Evolutionary conservation across 2,329 filamentous ascomycete genomes (phyloP).

Genomic region (Neurospora crassa): DNA sequence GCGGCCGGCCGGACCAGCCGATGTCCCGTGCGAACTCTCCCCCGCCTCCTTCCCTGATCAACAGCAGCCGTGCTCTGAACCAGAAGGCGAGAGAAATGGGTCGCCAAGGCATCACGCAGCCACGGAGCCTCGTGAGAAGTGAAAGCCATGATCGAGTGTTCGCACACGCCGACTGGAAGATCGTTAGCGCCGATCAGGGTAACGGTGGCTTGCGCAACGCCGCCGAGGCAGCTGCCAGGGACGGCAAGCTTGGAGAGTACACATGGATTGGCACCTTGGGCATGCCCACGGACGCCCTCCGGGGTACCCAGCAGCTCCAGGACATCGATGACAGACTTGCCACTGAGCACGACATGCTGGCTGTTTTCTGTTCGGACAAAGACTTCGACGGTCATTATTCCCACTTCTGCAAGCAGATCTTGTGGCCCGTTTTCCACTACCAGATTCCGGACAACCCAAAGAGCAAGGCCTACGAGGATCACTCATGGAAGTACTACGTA

Average conservation of each 20-base stretch:
- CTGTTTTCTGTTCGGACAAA: constrained; percentile 79
- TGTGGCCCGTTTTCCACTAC: constrained; percentile 98
- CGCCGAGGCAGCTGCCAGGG: constrained; percentile 64
- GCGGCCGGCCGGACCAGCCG: constrained; percentile 65
- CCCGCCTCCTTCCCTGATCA: constrained; percentile 66
- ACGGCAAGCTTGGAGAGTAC: constrained; percentile 61
- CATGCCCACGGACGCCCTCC: constrained; percentile 83
- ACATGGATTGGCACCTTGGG: constrained; percentile 90
- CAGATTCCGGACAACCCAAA: constrained; percentile 96
- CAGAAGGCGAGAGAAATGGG: constrained; percentile 49
- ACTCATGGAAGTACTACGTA: constrained; percentile 93
- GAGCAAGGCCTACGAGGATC: constrained; percentile 95
- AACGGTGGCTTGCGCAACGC: constrained; percentile 90
- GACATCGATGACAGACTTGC: constrained; percentile 77
- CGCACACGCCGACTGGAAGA: constrained; percentile 69
- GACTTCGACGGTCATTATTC: constrained; percentile 92
- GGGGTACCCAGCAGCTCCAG: constrained; percentile 62
- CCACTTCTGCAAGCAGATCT: constrained; percentile 94
- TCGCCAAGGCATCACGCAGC: constrained; percentile 48
- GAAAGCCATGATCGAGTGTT: constrained; percentile 62
- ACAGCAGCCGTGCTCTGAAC: constrained; percentile 47
- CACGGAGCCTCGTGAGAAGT: constrained; percentile 40
- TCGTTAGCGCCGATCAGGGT: constrained; percentile 79
- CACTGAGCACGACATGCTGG: constrained; percentile 71
- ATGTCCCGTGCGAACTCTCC: constrained; percentile 63